Conservation (phyloP, 2,329 filamentous ascomycete species). For the Monosporascus sp. region DNA sequence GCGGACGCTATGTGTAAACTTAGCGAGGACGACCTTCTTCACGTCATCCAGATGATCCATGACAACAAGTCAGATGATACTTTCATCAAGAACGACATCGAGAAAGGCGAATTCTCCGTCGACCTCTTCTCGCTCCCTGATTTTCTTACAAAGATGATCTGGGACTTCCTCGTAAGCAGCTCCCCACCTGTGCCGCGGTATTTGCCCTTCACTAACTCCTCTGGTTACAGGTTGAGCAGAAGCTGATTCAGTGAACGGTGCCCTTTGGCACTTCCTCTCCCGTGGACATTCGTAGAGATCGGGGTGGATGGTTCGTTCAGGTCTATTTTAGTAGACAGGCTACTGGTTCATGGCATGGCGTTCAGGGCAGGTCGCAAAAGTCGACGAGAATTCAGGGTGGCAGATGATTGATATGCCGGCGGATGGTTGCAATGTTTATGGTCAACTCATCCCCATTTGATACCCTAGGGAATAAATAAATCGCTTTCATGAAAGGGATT, state of each 20-base stretch:
- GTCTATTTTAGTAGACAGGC: not conserved
- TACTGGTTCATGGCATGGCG: not conserved
- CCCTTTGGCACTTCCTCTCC: conserved; percentile 1
- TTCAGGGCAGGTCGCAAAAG: not conserved
- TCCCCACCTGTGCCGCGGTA: not conserved
- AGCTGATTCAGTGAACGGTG: conserved; percentile 15
- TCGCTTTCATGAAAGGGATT: no score
- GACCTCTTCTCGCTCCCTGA: conserved; percentile 98
- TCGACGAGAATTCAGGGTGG: not conserved
- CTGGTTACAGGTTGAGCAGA: conserved; percentile 21
- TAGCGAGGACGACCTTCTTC: conserved; percentile 85
- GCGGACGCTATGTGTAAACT: conserved; percentile 87
- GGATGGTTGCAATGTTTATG: not conserved
- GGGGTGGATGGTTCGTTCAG: conserved; percentile 10
- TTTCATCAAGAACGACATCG: conserved; percentile 95
- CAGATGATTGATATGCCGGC: not conserved
- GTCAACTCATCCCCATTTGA: not conserved
- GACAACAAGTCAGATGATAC: conserved; percentile 93
- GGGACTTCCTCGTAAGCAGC: conserved; percentile 67
- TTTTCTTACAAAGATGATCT: conserved; percentile 82
- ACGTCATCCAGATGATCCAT: conserved; percentile 96
- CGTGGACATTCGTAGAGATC: conserved; percentile 1
- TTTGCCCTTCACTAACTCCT: conserved; percentile 4
- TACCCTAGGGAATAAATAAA: not conserved
- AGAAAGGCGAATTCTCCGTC: conserved; percentile 96